A percentile compares a stretch with the other conserved stretches of the same genome.
These are phyloP conservation scores for Beauveria sp. DNA, from an alignment of 2,329 filamentous ascomycete species.

Conservation along the genomic window DNA sequence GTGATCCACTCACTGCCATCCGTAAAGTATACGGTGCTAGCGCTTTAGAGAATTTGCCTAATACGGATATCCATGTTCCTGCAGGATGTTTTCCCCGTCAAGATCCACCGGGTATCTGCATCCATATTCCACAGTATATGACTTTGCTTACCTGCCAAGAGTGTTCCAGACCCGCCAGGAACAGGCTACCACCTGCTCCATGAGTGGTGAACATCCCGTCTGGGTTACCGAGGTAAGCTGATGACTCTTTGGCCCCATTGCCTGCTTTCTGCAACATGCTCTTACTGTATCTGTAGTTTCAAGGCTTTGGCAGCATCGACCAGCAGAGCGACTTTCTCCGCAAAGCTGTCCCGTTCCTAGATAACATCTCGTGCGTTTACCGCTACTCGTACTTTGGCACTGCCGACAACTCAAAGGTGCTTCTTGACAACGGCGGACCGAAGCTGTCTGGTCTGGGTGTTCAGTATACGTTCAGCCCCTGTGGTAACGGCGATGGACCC, in stretches of 20 bases:
- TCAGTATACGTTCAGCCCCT: conserved; percentile 11
- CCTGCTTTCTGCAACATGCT: not conserved
- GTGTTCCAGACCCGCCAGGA: not conserved
- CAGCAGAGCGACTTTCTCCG: conserved; percentile 31
- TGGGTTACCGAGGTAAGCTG: conserved; percentile 34
- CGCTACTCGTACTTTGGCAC: conserved; percentile 31
- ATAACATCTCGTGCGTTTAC: conserved; percentile 28
- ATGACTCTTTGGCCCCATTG: not conserved
- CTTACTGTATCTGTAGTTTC: conserved; percentile 5
- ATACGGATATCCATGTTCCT: not conserved
- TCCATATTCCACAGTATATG: not conserved
- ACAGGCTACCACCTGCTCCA: not conserved
- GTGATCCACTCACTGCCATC: not conserved
- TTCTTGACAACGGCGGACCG: conserved; percentile 12
- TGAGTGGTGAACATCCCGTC: conserved; percentile 27
- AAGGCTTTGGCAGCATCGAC: conserved; percentile 28
- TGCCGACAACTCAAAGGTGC: conserved; percentile 14
- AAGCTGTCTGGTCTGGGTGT: conserved; percentile 4
- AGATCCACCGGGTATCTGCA: not conserved
- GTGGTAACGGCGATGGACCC: conserved; percentile 5
- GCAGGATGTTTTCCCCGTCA: not conserved
- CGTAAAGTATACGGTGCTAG: not conserved
- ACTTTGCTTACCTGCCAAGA: not conserved
- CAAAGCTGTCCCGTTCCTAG: conserved; percentile 35
- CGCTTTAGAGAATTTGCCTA: not conserved